Percentiles rank a stretch among this genome's conserved stretches.
phyloP scores from a whole-genome alignment of 257 asterid genomes.

The Lycium ferocissimum region DNA sequence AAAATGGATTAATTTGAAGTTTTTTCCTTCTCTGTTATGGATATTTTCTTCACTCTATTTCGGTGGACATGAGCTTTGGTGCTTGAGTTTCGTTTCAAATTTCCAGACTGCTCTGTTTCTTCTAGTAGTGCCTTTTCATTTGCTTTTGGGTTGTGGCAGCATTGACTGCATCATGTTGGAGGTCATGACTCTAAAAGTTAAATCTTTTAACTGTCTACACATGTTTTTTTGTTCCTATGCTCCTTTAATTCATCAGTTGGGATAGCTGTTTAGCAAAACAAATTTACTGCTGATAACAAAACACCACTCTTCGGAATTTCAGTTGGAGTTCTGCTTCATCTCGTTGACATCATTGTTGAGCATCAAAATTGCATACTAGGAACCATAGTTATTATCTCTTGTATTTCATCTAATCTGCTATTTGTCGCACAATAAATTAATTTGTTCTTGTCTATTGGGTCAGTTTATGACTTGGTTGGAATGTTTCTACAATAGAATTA shows the following conservation, averaged over 20 bases:
- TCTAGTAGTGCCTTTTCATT: neutral
- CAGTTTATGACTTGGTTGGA: conserved; percentile 74
- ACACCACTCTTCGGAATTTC: neutral
- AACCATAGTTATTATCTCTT: conserved; percentile 1
- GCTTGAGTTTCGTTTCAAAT: neutral
- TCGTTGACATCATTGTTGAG: neutral
- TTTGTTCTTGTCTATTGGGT: conserved; percentile 52
- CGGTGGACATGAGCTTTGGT: neutral
- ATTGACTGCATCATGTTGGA: too few relatives aligned
- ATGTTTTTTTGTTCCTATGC: neutral
- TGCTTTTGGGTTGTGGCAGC: conserved; percentile 17
- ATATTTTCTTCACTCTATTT: neutral
- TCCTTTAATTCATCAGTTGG: neutral
- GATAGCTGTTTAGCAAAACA: neutral
- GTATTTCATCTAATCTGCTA: conserved; percentile 30
- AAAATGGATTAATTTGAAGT: neutral
- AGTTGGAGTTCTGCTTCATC: neutral
- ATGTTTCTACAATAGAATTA: conserved; percentile 77
- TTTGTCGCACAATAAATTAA: conserved; percentile 42
- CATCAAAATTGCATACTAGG: neutral
- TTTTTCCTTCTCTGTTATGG: neutral
- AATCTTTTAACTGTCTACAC: conserved; percentile 10
- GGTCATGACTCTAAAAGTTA: neutral
- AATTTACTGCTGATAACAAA: neutral
- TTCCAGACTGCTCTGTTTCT: neutral